Evolutionary conservation across 371 early-diverging fungal species (phyloP).

Genomic region (Umbelopsis sp.): DNA sequence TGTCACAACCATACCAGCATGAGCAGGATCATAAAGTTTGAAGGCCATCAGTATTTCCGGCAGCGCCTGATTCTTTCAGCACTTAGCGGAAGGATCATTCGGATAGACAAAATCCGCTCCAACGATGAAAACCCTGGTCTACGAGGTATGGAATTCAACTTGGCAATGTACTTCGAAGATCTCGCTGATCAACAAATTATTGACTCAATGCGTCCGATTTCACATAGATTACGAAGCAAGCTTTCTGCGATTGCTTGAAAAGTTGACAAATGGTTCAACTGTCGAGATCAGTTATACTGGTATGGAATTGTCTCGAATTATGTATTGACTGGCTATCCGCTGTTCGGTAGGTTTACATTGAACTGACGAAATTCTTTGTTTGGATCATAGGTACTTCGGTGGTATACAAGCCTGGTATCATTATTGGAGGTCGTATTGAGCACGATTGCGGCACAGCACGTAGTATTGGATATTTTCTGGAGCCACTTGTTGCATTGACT

Average conservation of each 20-base stretch:
- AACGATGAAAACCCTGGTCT: slow-evolving; percentile 90
- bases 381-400: slow-evolving; percentile 73
- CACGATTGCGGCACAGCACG: slow-evolving; percentile 84
- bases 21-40: slow-evolving; percentile 59
- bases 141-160: slow-evolving; percentile 51
- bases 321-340: background rate
- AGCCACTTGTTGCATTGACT: slow-evolving; percentile 87
- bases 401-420: slow-evolving; percentile 86
- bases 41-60: slow-evolving; percentile 83
- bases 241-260: slow-evolving; percentile 88
- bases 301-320: slow-evolving; percentile 19
- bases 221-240: slow-evolving; percentile 83
- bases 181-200: background rate
- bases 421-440: slow-evolving; percentile 84
- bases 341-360: background rate
- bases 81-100: slow-evolving; percentile 80
- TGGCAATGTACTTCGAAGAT: background rate
- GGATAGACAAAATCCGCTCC: slow-evolving; percentile 88
- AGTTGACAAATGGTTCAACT: slow-evolving; percentile 89
- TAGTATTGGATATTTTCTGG: slow-evolving; percentile 91
- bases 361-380: background rate
- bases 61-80: slow-evolving; percentile 93
- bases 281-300: slow-evolving; percentile 95
- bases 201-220: background rate
- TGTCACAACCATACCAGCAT: slow-evolving; percentile 22